phyloP scores from a whole-genome alignment of 306 rosid species.

The Corylus heterophylla region DNA sequence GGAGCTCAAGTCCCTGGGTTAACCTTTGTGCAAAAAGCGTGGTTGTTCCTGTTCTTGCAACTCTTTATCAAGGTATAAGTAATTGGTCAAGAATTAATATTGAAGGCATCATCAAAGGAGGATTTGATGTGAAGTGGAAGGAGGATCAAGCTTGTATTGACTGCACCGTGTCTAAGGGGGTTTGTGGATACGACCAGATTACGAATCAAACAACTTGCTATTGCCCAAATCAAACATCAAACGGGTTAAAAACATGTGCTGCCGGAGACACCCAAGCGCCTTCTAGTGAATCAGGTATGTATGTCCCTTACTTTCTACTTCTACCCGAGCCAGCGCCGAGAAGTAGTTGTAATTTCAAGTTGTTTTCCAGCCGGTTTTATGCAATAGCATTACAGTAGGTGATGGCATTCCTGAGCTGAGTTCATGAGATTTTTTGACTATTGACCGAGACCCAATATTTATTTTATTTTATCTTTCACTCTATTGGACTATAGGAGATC shows the following conservation, averaged over 20 bases:
- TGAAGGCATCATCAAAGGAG: constrained; percentile 4
- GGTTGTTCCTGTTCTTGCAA: constrained; percentile 21
- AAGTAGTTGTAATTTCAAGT: too few species aligned
- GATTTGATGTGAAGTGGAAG: constrained; percentile 39
- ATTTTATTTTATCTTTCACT: too few species aligned
- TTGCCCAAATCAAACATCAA: constrained; percentile 20
- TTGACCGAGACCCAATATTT: background rate
- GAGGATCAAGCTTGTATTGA: constrained; percentile 32
- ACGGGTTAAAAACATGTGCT: background rate
- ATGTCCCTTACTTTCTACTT: background rate
- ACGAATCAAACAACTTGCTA: constrained; percentile 31
- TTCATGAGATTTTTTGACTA: too few species aligned
- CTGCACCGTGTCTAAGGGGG: constrained; percentile 28
- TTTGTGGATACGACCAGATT: constrained; percentile 37
- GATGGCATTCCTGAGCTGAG: background rate
- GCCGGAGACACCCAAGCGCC: background rate
- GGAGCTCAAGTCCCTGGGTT: background rate
- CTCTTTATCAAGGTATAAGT: rapidly evolving
- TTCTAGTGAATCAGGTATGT: background rate
- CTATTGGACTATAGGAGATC: too few species aligned
- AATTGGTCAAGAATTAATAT: background rate
- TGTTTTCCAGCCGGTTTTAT: too few species aligned
- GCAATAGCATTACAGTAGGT: background rate
- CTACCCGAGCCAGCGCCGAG: background rate
- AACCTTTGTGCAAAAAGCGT: constrained; percentile 30